Evolutionary conservation across 192 early-diverging fungal genomes (phyloP), one percentile per base, ranked within the genome.

Genomic region (Geranomyces variabilis): DNA sequence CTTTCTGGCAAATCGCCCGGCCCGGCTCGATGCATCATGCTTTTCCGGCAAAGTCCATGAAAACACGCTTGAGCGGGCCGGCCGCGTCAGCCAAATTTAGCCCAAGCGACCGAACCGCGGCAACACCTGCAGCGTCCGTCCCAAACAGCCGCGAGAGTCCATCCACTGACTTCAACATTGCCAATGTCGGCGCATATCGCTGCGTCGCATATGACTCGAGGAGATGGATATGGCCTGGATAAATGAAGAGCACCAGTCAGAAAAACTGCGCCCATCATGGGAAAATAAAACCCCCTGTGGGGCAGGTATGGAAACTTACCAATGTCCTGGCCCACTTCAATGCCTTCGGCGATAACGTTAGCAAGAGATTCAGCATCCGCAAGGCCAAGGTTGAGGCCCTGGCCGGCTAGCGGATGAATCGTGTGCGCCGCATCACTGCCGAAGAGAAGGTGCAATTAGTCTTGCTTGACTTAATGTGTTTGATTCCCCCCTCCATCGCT

Each of bases 321-420:
- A 48, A 96, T 84, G 74, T 99, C 95, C 58, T 90, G 84, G 22
- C 96, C 96, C 0, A 84, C 84, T 4, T 71, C 65, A 17, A 89
- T 73, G 1, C 90, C 93, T 22, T 84, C 74, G 49, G 83, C 83
- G 29, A 99, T 74, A 7, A 90, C 79, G 21, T 79, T 70, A 0
- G 86, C 76, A 21, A 99, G 78, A 44, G 84, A 80, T 71, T 90
- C 84, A 0, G 92, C 92, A 78, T 99, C 96, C 17, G 87, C 83
- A 4, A 99, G 73, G 1, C 96, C 97, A 76, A 96, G 87, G 79
- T 99, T 99, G 29, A 99, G 80, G 13, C 97, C 97, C 80, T 96
- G 97, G 6, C 97, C 97, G 10, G 95, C 97, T 64, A 97, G 84
- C 34, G 97, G 97, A 73, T 99, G 96, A 51, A 97, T 89, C 0